Conservation (phyloP, 148 eudicot species). For the Selenicereus undatus region DNA sequence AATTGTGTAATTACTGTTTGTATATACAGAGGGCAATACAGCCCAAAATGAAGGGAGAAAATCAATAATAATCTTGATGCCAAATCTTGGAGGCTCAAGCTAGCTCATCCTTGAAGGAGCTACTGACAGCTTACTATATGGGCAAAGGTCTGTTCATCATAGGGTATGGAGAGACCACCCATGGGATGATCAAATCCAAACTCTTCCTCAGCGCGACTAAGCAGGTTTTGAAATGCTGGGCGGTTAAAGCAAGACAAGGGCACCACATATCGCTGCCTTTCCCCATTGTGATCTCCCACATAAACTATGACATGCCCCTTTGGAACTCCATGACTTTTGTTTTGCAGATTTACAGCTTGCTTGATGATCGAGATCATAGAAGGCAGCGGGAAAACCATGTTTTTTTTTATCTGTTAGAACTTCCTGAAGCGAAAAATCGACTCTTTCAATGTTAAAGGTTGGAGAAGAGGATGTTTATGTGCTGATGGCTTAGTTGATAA, state of each 20-base stretch:
- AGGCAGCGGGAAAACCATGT: neutral
- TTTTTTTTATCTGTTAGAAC: too few relatives aligned
- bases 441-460: neutral
- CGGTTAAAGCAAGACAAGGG: conserved; percentile 49
- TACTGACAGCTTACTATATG: conserved; percentile 12
- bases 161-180: conserved; percentile 61
- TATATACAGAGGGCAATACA: too few relatives aligned
- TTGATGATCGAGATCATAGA: neutral
- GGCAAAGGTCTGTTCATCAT: conserved; percentile 36
- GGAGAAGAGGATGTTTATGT: neutral
- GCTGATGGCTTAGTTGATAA: neutral
- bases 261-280: conserved; percentile 40
- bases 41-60: too few relatives aligned
- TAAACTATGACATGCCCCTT: conserved; percentile 57
- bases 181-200: conserved; percentile 59
- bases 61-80: too few relatives aligned
- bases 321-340: conserved; percentile 31
- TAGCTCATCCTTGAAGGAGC: conserved; percentile 10
- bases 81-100: neutral
- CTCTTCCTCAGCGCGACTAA: conserved; percentile 52
- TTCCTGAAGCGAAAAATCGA: neutral
- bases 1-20: too few relatives aligned
- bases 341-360: neutral
- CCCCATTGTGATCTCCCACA: conserved; percentile 37
- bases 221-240: conserved; percentile 46